phyloP scores from a whole-genome alignment of 2,329 filamentous ascomycete species.

The Pochonia chlamydosporia region DNA sequence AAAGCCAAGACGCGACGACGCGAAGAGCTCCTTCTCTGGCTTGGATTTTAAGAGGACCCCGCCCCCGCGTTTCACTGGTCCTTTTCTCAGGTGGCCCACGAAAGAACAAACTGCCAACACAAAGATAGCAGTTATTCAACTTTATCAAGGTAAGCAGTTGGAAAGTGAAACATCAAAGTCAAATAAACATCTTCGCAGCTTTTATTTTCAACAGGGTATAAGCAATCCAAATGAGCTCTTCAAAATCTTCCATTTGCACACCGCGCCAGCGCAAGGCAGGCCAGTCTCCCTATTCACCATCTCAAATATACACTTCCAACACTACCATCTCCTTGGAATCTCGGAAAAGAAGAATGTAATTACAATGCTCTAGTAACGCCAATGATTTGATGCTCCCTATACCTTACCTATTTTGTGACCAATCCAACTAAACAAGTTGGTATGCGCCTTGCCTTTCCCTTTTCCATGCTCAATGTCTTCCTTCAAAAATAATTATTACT shows the following conservation, averaged over 20 bases:
- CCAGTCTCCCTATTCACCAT: too few relatives aligned
- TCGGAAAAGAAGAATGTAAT: neutral
- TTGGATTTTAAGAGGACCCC: slow-evolving; percentile 7
- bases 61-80: slow-evolving; percentile 12
- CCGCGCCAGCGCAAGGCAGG: neutral
- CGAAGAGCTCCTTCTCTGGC: neutral
- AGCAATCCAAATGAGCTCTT: too few relatives aligned
- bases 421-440: neutral
- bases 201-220: too few relatives aligned
- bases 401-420: slow-evolving; percentile 1
- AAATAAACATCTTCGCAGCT: too few relatives aligned
- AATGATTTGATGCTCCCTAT: slow-evolving; percentile 5
- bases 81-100: too few relatives aligned
- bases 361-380: slow-evolving; percentile 12
- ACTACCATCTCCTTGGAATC: neutral
- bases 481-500: neutral
- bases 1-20: slow-evolving; percentile 7
- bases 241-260: neutral
- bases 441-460: slow-evolving; percentile 1
- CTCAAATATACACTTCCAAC: neutral
- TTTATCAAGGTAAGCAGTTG: too few relatives aligned
- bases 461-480: slow-evolving; percentile 3
- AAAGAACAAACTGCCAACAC: too few relatives aligned
- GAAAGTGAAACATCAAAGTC: too few relatives aligned
- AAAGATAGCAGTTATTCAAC: too few relatives aligned